Evolutionary conservation across 495 filamentous ascomycete genomes (phyloP), one percentile per base, ranked within the genome.

Genomic region (Pseudomonodictys pantanalensis): DNA sequence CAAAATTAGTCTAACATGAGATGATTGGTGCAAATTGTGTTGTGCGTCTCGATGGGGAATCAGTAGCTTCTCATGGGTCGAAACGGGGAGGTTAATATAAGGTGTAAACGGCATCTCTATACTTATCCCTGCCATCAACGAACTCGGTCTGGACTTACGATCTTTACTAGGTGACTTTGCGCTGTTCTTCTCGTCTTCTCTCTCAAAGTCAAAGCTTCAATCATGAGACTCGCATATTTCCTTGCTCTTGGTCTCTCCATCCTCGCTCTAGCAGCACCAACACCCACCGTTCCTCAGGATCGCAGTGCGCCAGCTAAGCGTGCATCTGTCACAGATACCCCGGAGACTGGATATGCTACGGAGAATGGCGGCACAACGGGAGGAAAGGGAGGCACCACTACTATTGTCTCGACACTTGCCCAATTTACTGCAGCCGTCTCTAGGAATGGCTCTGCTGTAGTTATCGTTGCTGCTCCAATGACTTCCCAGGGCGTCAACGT

Each of bases 331-430:
- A 56, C 60, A 12, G 75, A 76, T 23, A 66, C 64, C 20, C 73
- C 72, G 15, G 29, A 63, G 5, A 63, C 71, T 24, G 75, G 72
- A 0, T 79, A 71, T 49, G 76, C 77, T 22, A 75, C 74, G 53
- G 46, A 72, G 61, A 79, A 79, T 53, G 77, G 78, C 30, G 77
- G 78, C 33, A 86, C 82, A 17, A 85, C 75, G n/a, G 83, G 83
- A 32, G 83, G 84, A 52, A 68, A 73, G 28, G 80, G 82, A 12
- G 84, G 83, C 50, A 78, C 75, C 1, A 82, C 79, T 5, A 81
- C 78, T 10, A 83, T 80, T 8, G 84, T 86, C 46, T 80, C 80
- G 1, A 78, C 78, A 2, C 79, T 82, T 26, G 78, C 79, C 22
- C 71, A 62, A 28, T 62, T 66, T 39, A 58, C 54, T 12, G 54